A percentile compares a stretch with the other conserved stretches of the same genome.
These are phyloP conservation scores for Neurospora africana DNA, from an alignment of 495 filamentous ascomycete species.

Conservation along the genomic window DNA sequence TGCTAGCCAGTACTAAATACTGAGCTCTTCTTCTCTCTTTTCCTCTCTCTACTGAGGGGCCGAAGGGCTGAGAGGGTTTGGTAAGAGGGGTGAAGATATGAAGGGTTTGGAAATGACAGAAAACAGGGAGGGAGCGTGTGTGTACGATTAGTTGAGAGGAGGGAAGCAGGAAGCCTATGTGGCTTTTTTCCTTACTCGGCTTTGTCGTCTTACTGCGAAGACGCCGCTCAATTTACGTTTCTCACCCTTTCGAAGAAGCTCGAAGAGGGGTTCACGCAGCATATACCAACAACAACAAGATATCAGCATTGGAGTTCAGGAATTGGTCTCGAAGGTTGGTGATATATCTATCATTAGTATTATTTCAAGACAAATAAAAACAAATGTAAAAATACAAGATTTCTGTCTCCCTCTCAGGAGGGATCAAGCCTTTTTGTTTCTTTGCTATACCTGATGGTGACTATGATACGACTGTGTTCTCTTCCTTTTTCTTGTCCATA, in stretches of 20 bases:
- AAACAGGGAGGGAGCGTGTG: not conserved
- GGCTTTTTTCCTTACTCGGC: not conserved
- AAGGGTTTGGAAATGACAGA: too few relatives aligned
- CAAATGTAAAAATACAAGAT: not conserved
- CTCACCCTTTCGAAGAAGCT: not conserved
- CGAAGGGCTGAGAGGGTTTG: too few relatives aligned
- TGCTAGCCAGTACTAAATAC: slow-evolving; percentile 57
- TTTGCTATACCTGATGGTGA: not conserved
- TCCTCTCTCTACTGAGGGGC: too few relatives aligned
- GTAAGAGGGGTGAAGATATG: too few relatives aligned
- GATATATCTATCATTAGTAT: not conserved
- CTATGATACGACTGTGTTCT: not conserved
- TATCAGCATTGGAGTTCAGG: not conserved
- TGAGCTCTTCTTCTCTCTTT: too few relatives aligned
- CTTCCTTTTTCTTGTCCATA: not conserved
- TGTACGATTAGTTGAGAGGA: not conserved
- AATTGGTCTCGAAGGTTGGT: not conserved
- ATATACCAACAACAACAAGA: not conserved
- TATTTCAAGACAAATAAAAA: not conserved
- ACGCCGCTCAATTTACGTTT: not conserved
- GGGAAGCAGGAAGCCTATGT: not conserved
- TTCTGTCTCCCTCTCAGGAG: not conserved
- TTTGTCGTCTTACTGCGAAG: not conserved
- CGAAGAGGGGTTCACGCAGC: not conserved
- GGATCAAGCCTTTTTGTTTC: not conserved